Base-by-base conservation (phyloP, 148 eudicot species). In the Mesembryanthemum crystallinum region DNA sequence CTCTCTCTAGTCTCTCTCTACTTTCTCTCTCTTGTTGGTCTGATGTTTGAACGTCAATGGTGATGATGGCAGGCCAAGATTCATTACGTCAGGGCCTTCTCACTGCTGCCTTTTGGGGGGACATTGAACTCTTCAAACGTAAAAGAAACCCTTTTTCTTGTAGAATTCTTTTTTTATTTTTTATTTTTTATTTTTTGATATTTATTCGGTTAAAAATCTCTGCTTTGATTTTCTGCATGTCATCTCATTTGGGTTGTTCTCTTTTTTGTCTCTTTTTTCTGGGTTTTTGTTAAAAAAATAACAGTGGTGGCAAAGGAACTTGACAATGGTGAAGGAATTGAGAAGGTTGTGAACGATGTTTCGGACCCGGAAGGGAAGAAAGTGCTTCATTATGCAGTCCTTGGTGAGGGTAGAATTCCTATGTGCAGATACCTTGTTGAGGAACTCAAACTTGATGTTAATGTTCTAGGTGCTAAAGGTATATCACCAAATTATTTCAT, bases 401-500 rank as follows among this genome's bases (percentile, higher is more conserved):
- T 59, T 49, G 55, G 14, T 24, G 61, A 47, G 13, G 18, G 8
- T 28, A 73, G 61, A 28, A 33, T 51, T 23, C 45, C 27, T 21
- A 35, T 74, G 47, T 18, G 35, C 69, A 64, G 49, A 32, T 74
- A 64, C 47, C 77, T 74, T 30, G 61, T 74, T 14, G 77, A 74
- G 35, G 45, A 64, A 64, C 77, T 74, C 23, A 74, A 74, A 1
- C 51, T 63, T 42, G 27, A 74, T 74, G 77, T 74, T 24, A 74
- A 74, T 52, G 60, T 37, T n/a, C 60, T 63, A 74, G 69, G 63
- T 63, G 58, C 14, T 1, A 21, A 30, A 37, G 77, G 69, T 74
- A 28, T n/a, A n/a, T n/a, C n/a, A n/a, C n/a, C n/a, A n/a, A n/a
- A 8, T 28, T 18, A 4, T 49, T 69, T n/a, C 10, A 68, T 24